A percentile compares a stretch with the other conserved stretches of the same genome.
phyloP scores from a whole-genome alignment of 225 moss, liverwort and hornwort genomes.

The Marchantia polymorpha region DNA sequence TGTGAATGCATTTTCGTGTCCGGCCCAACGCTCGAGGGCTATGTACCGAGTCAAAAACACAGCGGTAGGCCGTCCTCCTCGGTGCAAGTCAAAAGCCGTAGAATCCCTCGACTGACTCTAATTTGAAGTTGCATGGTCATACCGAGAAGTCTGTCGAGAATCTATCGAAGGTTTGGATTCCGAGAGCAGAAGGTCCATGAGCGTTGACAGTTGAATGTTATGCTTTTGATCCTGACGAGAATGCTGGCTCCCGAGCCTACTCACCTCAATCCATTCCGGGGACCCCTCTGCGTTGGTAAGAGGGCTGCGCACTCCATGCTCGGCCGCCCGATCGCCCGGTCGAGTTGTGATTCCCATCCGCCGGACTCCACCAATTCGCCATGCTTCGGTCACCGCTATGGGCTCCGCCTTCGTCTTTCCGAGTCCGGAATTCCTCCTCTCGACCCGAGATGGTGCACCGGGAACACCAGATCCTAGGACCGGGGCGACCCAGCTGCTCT shows the following conservation, averaged over 20 bases:
- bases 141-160: too few species aligned
- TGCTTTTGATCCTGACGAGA: not conserved
- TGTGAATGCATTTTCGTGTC: too few species aligned
- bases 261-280: slow-evolving; percentile 30
- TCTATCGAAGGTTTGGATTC: too few species aligned
- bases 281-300: slow-evolving; percentile 4
- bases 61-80: too few species aligned
- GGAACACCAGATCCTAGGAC: not conserved
- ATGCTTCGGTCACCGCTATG: not conserved
- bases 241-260: not conserved
- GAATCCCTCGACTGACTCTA: too few species aligned
- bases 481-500: not conserved
- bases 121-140: too few species aligned
- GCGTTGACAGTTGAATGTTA: too few species aligned
- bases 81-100: too few species aligned
- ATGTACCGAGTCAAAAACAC: too few species aligned
- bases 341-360: slow-evolving; percentile 28
- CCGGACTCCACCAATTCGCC: slow-evolving; percentile 23
- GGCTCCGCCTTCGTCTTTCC: not conserved
- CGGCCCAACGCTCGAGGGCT: too few species aligned
- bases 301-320: slow-evolving; percentile 31
- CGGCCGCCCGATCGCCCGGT: slow-evolving; percentile 22
- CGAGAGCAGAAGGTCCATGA: too few species aligned
- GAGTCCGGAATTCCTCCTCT: not conserved
- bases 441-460: too few species aligned